Evolutionary conservation across 805 yeast genomes (phyloP), one percentile per base, ranked within the genome.

Genomic region (Starmerella floricola): DNA sequence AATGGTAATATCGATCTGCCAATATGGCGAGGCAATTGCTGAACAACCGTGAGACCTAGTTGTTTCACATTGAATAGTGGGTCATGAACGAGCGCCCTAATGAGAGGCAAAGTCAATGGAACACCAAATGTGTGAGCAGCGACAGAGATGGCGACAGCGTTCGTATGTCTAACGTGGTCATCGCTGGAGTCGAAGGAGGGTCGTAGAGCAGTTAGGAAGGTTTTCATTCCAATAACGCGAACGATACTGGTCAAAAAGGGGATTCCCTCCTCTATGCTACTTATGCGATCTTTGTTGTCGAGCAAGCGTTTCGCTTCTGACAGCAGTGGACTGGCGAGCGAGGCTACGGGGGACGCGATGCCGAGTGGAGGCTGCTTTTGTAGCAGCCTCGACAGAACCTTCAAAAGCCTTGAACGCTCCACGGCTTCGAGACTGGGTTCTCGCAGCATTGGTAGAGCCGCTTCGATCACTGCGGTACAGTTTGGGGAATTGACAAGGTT

Each of bases 41-140:
- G 94, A 8, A 88, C 68, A 8, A 41, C 31, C 3, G 26, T 16
- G 10, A 8, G 76, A 73, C 54, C 76, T 75, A 19, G 76, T 69
- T 46, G 95, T 95, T 0, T 94, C 82, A 49, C 81, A 88, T 33
- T 93, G 72, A 0, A 93, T 84, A 49, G 72, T 72, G 88, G 91
- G 79, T 40, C 79, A 73, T 55, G 79, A 79, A 52, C 74, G 76
- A 2, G 93, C 78, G 46, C 71, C 69, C 46, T 88, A 76, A 4
- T 82, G 87, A 0, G 95, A 93, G 96, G 95, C 11, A 91, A 55
- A 35, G 84, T 58, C 5, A 73, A 62, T 1, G 72, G 76, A 6
- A 85, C 64, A 1, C 96, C 95, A 29, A 87, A 58, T 0, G 95
- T 73, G 36, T 75, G 73, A 0, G 93, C 86, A 2, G 81, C 85